These are phyloP conservation scores for Pseudohyphozyma bogoriensis DNA, from an alignment of 768 basidiomycete species.

Conservation along the genomic window DNA sequence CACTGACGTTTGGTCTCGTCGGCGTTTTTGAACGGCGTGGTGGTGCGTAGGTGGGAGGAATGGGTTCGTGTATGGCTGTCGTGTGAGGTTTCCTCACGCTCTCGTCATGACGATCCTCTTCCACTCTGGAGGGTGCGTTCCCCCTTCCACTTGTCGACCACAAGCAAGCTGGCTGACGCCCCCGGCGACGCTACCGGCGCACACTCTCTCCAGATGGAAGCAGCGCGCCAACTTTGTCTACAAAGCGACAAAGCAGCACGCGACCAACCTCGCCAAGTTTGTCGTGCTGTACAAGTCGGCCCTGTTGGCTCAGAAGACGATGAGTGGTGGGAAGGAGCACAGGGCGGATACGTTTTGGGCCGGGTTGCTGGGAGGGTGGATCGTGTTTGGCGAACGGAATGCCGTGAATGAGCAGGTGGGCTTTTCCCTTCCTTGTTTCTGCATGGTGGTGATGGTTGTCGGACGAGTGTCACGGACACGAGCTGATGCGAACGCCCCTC, in stretches of 20 bases:
- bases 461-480: not conserved
- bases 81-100: slow-evolving; percentile 90
- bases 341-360: slow-evolving; percentile 80
- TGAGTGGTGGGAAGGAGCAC: slow-evolving; percentile 61
- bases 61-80: slow-evolving; percentile 79
- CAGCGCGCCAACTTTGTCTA: slow-evolving; percentile 59
- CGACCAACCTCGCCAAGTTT: slow-evolving; percentile 83
- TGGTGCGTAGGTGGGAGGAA: slow-evolving; percentile 45
- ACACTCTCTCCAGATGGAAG: slow-evolving; percentile 50
- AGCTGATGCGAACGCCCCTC: too few relatives aligned
- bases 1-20: not conserved
- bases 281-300: slow-evolving; percentile 85
- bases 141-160: not conserved
- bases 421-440: slow-evolving; percentile 33
- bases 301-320: slow-evolving; percentile 62
- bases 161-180: too few relatives aligned
- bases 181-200: not conserved
- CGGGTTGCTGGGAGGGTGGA: slow-evolving; percentile 69
- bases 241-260: slow-evolving; percentile 79
- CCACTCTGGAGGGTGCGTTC: slow-evolving; percentile 74
- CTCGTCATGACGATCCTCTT: slow-evolving; percentile 92
- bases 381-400: slow-evolving; percentile 69
- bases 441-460: not conserved
- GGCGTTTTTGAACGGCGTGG: not conserved
- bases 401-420: slow-evolving; percentile 89